Conservation (phyloP, 495 filamentous ascomycete genomes). For the Aspergillus asperescens region DNA sequence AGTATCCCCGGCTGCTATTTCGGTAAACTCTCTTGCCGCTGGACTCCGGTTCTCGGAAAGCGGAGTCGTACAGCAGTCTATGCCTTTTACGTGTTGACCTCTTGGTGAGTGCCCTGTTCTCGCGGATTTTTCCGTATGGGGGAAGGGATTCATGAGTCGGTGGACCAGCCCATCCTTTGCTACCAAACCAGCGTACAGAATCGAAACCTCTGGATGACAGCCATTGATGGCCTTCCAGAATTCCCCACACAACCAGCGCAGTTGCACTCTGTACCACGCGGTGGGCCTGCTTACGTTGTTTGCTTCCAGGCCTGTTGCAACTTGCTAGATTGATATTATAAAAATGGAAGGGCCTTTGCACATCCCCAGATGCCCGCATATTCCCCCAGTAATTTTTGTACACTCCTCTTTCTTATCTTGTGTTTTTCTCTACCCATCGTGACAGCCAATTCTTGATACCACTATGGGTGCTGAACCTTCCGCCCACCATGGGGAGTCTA, state of each 20-base stretch:
- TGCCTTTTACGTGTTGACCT: too few relatives aligned
- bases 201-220: conserved; percentile 6
- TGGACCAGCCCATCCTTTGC: not conserved
- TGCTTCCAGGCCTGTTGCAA: not conserved
- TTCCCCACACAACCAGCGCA: not conserved
- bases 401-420: not conserved
- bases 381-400: not conserved
- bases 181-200: conserved; percentile 1
- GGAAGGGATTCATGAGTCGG: not conserved
- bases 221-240: conserved; percentile 4
- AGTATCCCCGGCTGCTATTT: not conserved
- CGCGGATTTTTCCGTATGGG: conserved; percentile 1
- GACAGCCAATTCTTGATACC: not conserved
- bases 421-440: not conserved
- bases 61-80: not conserved
- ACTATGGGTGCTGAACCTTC: conserved; percentile 35
- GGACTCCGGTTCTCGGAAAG: not conserved
- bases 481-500: conserved; percentile 35
- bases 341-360: conserved; percentile 4
- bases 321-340: too few relatives aligned
- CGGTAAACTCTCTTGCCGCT: not conserved
- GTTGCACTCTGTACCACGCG: not conserved
- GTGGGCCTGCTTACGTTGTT: conserved; percentile 7
- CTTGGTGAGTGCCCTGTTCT: not conserved
- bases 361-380: conserved; percentile 9